Conservation (phyloP, 1,284 basidiomycete genomes). For the Tilletia walkeri region DNA sequence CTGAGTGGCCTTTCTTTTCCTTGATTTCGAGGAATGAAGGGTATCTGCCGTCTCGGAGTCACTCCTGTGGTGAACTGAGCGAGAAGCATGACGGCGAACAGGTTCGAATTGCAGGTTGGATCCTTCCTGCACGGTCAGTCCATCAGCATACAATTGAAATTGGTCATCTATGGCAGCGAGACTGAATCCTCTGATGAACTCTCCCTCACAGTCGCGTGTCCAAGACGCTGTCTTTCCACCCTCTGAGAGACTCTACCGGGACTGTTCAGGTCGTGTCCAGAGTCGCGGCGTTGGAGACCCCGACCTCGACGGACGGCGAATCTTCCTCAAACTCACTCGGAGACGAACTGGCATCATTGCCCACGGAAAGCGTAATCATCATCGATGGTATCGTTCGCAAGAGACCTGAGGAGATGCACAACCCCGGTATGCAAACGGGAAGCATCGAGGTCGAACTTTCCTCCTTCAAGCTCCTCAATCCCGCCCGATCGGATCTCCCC, state of each 20-base stretch:
- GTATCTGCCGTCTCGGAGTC: conserved; percentile 63
- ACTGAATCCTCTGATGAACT: no score
- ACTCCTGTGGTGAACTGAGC: conserved; percentile 67
- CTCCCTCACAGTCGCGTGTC: conserved; percentile 52
- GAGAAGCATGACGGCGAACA: conserved; percentile 62
- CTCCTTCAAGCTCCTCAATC: conserved; percentile 18
- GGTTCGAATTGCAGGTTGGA: conserved; percentile 75
- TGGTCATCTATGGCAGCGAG: no score
- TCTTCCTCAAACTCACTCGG: conserved; percentile 16
- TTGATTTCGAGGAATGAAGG: background rate
- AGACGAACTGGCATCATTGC: conserved; percentile 52
- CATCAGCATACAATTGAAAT: no score
- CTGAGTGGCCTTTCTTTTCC: background rate
- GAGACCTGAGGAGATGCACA: conserved; percentile 67
- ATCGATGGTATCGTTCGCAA: conserved; percentile 69
- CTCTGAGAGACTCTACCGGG: conserved; percentile 73
- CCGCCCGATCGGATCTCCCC: conserved; percentile 43
- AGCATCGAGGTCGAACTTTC: conserved; percentile 20
- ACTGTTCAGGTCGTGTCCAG: conserved; percentile 74
- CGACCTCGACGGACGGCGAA: conserved; percentile 17
- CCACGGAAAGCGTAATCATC: conserved; percentile 71
- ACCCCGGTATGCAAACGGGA: conserved; percentile 52
- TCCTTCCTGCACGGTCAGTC: conserved; percentile 68
- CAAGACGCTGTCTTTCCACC: conserved; percentile 72
- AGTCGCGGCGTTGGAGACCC: background rate